phyloP scores from a whole-genome alignment of 2,329 filamentous ascomycete genomes.

The Trichoderma harzianum region DNA sequence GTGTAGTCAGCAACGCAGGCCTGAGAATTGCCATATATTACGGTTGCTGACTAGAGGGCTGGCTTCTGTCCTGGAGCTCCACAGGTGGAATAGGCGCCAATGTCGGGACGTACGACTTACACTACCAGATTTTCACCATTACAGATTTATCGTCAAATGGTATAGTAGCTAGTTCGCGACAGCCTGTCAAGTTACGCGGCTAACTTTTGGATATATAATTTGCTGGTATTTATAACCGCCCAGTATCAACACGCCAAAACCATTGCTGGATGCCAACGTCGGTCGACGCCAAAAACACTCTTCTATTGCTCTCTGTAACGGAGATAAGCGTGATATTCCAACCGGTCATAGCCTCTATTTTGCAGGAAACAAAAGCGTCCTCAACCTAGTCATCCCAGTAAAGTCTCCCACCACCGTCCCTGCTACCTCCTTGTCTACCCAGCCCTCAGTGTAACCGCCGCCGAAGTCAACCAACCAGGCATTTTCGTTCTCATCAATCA shows the following conservation, averaged over 20 bases:
- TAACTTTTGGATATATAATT: no score
- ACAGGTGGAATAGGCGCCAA: no score
- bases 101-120: no score
- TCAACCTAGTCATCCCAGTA: neutral
- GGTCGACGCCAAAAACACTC: neutral
- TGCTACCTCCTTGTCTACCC: neutral
- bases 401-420: neutral
- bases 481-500: neutral
- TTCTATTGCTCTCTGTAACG: neutral
- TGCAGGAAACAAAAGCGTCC: neutral
- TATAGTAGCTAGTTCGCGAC: no score
- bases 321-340: neutral
- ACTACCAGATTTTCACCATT: no score
- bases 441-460: neutral
- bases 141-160: no score
- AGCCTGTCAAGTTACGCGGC: no score
- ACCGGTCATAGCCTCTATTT: neutral
- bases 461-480: neutral
- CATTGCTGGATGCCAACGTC: neutral
- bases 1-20: no score
- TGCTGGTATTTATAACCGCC: no score
- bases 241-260: neutral
- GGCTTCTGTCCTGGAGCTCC: no score
- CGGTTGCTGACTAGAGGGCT: no score
- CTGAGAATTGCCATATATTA: no score